Evolutionary conservation across 2,329 filamentous ascomycete species (phyloP), one percentile per base, ranked within the genome.

Genomic region (Fusarium sp.): DNA sequence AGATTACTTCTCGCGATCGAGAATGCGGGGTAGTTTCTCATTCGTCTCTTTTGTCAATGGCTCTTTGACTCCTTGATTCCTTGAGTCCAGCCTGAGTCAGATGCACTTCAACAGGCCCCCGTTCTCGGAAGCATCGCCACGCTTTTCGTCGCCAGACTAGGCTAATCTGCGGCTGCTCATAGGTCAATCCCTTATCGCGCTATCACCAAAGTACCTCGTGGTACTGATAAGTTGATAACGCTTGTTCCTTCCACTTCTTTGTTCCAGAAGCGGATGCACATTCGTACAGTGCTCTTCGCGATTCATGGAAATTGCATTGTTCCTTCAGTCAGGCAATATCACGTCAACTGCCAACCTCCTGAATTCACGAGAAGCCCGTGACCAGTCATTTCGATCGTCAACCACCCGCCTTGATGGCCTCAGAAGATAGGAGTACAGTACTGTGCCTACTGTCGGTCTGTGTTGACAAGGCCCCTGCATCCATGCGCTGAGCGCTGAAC

Each of bases 101-200:
- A 66, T 46, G 53, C 12, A 44, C 45, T 42, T 20, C 46, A 21
- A 15, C 23, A 17, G 30, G 34, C 52, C 61, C 61, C 68, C 68
- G 68, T 69, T 71, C 49, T 71, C 65, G 68, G 68, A 70, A 46
- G 45, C 26, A 43, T 54, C 43, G 65, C 62, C 68, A 71, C 56
- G 42, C 62, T 36, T 55, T 62, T 46, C 40, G 7, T 50, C 40
- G 8, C 30, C 43, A 20, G 21, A 39, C 59, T 56, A 53, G 61
- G 50, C 67, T 53, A 70, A 66, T 68, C 53, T n/a, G n/a, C 24
- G 46, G 30, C 24, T 23, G 40, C 48, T 63, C 7, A 70, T 70
- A 66, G 68, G 68, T 36, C 62, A 54, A 68, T 68, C 30, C 17
- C 67, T 70, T 70, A 70, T 70, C 67, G 52, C 38, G 23, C 48